Percentiles rank a stretch among this genome's conserved stretches.
phyloP scores from a whole-genome alignment of 208 protist genomes.

The Leishmania guyanensis region DNA sequence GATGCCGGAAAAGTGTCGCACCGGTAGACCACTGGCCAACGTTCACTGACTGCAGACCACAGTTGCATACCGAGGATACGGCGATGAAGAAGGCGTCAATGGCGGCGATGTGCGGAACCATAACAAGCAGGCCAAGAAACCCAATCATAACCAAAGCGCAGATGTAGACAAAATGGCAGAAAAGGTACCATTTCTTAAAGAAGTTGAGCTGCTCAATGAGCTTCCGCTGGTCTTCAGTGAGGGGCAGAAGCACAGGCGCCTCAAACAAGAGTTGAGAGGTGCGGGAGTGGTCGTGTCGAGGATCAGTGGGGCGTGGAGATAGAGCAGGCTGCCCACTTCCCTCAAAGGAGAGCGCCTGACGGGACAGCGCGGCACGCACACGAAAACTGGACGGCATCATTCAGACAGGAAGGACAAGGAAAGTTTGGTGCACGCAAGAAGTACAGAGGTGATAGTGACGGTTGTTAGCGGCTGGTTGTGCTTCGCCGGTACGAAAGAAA shows the following conservation, averaged over 20 bases:
- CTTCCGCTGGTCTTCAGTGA: slow-evolving; percentile 41
- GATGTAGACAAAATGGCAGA: slow-evolving; percentile 64
- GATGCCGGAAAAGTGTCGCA: slow-evolving; percentile 43
- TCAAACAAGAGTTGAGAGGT: slow-evolving; percentile 61
- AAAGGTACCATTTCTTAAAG: slow-evolving; percentile 71
- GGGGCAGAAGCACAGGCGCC: slow-evolving; percentile 42
- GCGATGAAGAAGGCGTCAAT: slow-evolving; percentile 71
- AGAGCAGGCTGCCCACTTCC: background rate
- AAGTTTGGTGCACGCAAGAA: background rate
- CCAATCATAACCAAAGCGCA: slow-evolving; percentile 30
- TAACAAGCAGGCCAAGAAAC: slow-evolving; percentile 33
- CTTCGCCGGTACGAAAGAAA: background rate
- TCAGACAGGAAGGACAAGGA: background rate
- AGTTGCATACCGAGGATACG: slow-evolving; percentile 75
- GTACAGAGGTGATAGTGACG: background rate
- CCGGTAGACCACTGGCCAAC: slow-evolving; percentile 43
- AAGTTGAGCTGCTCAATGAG: slow-evolving; percentile 55
- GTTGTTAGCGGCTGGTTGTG: background rate
- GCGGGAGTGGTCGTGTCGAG: slow-evolving; percentile 27
- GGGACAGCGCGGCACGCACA: background rate
- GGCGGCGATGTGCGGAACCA: slow-evolving; percentile 25
- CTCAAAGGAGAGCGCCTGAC: background rate
- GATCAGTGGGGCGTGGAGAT: background rate
- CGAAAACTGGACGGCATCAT: background rate
- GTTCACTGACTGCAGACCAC: slow-evolving; percentile 71